Evolutionary conservation across 306 rosid genomes (phyloP).

Genomic region (Inga leiocalycina): DNA sequence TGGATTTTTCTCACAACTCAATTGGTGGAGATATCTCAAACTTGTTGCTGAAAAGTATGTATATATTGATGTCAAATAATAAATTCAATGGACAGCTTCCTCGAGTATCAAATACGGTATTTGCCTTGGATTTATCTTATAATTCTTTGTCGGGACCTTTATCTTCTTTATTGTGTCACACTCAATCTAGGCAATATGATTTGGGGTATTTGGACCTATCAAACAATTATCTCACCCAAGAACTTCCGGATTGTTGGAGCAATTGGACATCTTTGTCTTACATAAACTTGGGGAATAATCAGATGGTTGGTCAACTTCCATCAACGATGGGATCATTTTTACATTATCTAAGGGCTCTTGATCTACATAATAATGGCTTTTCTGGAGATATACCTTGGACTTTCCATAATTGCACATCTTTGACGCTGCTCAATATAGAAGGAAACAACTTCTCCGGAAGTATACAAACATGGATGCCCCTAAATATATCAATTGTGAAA

Average conservation of each 20-base stretch:
- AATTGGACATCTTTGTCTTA: not conserved
- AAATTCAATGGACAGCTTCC: too few relatives aligned
- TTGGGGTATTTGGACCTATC: not conserved
- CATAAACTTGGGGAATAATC: not conserved
- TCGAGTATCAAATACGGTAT: too few relatives aligned
- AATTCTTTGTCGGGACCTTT: not conserved
- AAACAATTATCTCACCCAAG: not conserved
- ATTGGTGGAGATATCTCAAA: too few relatives aligned
- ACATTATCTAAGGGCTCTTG: too few relatives aligned
- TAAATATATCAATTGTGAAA: not conserved
- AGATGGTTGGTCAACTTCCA: not conserved
- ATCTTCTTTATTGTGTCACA: too few relatives aligned
- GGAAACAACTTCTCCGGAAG: not conserved
- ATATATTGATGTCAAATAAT: too few relatives aligned
- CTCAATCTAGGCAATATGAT: too few relatives aligned
- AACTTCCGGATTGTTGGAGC: not conserved
- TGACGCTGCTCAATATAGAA: not conserved
- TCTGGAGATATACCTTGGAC: not conserved
- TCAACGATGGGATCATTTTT: not conserved
- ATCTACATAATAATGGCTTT: not conserved
- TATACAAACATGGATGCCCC: not conserved
- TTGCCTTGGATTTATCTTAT: too few relatives aligned
- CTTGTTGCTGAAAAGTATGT: too few relatives aligned
- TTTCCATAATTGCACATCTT: not conserved
- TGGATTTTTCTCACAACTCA: not conserved